Evolutionary conservation across 139 green algal genomes (phyloP).

Genomic region (Parachlorella kessleri): DNA sequence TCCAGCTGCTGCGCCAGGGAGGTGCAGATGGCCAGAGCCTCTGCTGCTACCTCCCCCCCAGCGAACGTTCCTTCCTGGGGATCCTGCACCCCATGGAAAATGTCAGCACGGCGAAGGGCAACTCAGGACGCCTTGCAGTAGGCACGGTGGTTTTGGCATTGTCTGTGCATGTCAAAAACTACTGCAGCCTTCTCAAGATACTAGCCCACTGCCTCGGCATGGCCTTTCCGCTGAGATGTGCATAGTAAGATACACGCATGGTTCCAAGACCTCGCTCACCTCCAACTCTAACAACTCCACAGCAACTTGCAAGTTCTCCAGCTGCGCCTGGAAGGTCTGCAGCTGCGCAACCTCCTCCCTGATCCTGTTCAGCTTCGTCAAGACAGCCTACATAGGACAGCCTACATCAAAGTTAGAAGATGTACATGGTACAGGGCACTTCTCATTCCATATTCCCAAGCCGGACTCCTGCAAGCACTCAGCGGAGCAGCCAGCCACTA

Average conservation of each 20-base stretch:
- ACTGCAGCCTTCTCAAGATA: too few relatives aligned
- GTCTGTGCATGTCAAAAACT: not conserved
- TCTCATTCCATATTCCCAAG: too few relatives aligned
- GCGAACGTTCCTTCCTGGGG: not conserved
- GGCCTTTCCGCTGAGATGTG: too few relatives aligned
- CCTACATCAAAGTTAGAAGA: too few relatives aligned
- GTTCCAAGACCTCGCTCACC: slow-evolving; percentile 34
- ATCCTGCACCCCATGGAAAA: slow-evolving; percentile 5
- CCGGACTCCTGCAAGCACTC: not conserved
- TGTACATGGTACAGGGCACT: too few relatives aligned
- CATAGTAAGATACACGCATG: too few relatives aligned
- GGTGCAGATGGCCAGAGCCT: slow-evolving; percentile 20
- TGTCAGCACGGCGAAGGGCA: not conserved
- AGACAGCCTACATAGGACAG: too few relatives aligned
- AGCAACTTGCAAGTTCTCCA: slow-evolving; percentile 48
- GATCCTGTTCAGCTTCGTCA: not conserved
- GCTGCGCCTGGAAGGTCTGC: slow-evolving; percentile 34
- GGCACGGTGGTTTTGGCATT: not conserved
- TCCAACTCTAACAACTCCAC: slow-evolving; percentile 66
- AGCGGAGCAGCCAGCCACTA: not conserved
- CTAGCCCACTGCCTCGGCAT: too few relatives aligned
- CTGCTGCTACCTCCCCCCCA: slow-evolving; percentile 29
- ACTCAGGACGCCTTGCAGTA: not conserved
- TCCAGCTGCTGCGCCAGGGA: slow-evolving; percentile 32
- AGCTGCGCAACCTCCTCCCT: slow-evolving; percentile 36